Evolutionary conservation across 164 flowering plant genomes (phyloP).

Genomic region (Saururus chinensis): DNA sequence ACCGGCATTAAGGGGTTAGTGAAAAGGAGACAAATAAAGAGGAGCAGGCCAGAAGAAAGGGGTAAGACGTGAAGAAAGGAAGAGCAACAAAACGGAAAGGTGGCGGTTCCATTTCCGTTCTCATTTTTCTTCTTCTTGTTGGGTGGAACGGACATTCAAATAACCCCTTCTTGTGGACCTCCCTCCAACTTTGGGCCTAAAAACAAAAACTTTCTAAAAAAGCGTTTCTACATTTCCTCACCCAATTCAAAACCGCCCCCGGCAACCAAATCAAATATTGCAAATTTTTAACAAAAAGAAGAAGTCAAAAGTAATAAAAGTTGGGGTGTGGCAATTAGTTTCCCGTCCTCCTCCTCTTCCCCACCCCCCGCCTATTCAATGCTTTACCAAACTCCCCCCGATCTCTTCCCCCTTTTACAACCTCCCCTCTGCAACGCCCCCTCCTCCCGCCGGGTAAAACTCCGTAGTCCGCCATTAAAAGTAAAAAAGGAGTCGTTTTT

Average conservation of each 20-base stretch:
- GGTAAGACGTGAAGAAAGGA: neutral
- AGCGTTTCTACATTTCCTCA: too few relatives aligned
- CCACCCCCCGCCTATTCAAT: conserved; percentile 20
- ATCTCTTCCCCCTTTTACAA: conserved; percentile 3
- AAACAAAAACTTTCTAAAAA: neutral
- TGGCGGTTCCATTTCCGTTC: neutral
- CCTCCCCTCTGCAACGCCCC: conserved; percentile 4
- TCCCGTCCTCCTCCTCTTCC: neutral
- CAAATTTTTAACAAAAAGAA: too few relatives aligned
- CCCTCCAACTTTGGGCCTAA: neutral
- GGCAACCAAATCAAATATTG: too few relatives aligned
- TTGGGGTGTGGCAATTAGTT: neutral
- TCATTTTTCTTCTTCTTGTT: neutral
- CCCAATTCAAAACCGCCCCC: too few relatives aligned
- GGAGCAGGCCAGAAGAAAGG: neutral
- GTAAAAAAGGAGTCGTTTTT: neutral
- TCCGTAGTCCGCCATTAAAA: conserved; percentile 2
- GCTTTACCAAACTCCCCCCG: conserved; percentile 17
- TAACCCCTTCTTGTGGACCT: neutral
- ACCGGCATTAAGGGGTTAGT: too few relatives aligned
- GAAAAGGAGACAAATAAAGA: too few relatives aligned
- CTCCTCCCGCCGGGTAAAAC: conserved; percentile 1
- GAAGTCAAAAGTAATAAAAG: too few relatives aligned
- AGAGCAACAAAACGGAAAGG: neutral
- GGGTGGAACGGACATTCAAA: neutral